Conservation (phyloP, 75 land plant genomes). For the Pinus albicaulis region DNA sequence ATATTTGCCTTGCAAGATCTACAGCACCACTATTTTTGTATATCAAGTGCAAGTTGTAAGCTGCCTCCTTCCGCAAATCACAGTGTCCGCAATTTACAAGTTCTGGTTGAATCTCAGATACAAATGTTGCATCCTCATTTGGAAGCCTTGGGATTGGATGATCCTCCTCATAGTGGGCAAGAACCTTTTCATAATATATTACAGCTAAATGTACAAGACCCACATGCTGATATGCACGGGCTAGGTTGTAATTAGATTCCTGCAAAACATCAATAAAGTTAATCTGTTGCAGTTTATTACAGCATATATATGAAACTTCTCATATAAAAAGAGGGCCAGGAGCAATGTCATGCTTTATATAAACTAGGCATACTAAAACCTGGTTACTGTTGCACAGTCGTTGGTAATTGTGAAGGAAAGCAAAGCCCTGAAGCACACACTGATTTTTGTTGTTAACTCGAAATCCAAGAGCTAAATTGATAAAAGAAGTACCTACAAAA, state of each 20-base stretch:
- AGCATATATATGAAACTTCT: neutral
- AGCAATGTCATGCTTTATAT: neutral
- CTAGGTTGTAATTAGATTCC: slow-evolving; percentile 89
- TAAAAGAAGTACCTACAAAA: slow-evolving; percentile 62
- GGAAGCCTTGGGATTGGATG: slow-evolving; percentile 55
- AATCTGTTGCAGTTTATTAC: slow-evolving; percentile 2
- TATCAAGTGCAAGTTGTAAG: slow-evolving; percentile 87
- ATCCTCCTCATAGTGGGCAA: slow-evolving; percentile 59
- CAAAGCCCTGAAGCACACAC: slow-evolving; percentile 76
- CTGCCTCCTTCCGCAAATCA: slow-evolving; percentile 81
- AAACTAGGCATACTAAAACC: slow-evolving; percentile 21
- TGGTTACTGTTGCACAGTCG: slow-evolving; percentile 68
- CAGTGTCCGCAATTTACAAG: slow-evolving; percentile 50
- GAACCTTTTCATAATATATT: slow-evolving; percentile 88
- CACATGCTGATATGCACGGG: slow-evolving; percentile 87
- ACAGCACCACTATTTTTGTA: slow-evolving; percentile 82
- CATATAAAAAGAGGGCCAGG: neutral
- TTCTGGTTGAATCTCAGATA: slow-evolving; percentile 13
- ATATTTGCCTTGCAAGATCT: slow-evolving; percentile 87
- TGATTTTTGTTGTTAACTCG: slow-evolving; percentile 78
- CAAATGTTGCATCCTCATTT: slow-evolving; percentile 30
- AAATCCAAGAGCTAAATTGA: slow-evolving; percentile 83
- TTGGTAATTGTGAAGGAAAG: slow-evolving; percentile 83
- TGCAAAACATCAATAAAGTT: slow-evolving; percentile 21
- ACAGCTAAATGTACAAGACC: slow-evolving; percentile 84